A percentile compares a stretch with the other conserved stretches of the same genome.
Evolutionary conservation across 2,329 filamentous ascomycete species (phyloP).

Genomic region (Venturia nashicola): DNA sequence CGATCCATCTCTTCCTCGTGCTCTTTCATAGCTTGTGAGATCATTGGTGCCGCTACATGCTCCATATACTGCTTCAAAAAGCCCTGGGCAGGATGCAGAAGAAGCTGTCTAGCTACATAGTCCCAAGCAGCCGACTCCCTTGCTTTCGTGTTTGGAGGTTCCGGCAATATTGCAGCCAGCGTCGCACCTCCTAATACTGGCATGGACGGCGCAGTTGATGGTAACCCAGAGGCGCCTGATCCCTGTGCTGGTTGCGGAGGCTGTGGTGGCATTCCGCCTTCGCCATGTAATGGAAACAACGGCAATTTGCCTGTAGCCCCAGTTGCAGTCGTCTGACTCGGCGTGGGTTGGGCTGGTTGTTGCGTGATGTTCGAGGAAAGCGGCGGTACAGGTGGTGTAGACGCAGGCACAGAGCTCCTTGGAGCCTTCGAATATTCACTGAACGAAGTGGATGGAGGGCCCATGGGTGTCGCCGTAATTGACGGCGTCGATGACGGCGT

Average conservation of each 20-base stretch:
- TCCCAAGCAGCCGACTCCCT: neutral
- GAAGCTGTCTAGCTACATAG: constrained; percentile 2
- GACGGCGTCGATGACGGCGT: neutral
- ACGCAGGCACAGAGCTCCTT: neutral
- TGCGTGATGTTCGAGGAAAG: neutral
- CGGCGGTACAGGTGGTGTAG: neutral
- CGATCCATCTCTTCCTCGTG: neutral
- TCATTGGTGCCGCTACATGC: constrained; percentile 1
- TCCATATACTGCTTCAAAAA: constrained; percentile 8
- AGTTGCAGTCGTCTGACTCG: neutral
- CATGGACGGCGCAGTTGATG: neutral
- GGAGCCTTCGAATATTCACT: neutral
- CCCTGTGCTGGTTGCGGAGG: neutral
- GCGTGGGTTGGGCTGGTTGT: neutral
- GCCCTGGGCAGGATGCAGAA: constrained; percentile 1
- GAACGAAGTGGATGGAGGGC: neutral
- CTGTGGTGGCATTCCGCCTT: neutral
- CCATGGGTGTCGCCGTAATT: neutral
- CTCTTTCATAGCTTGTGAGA: neutral
- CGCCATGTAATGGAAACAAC: neutral
- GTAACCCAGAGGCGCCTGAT: neutral
- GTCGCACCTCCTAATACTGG: neutral
- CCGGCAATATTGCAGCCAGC: neutral
- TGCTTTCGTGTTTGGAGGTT: neutral
- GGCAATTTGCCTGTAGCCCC: neutral